phyloP scores from a whole-genome alignment of 2,329 filamentous ascomycete genomes.

The Lecanicillium sp. region DNA sequence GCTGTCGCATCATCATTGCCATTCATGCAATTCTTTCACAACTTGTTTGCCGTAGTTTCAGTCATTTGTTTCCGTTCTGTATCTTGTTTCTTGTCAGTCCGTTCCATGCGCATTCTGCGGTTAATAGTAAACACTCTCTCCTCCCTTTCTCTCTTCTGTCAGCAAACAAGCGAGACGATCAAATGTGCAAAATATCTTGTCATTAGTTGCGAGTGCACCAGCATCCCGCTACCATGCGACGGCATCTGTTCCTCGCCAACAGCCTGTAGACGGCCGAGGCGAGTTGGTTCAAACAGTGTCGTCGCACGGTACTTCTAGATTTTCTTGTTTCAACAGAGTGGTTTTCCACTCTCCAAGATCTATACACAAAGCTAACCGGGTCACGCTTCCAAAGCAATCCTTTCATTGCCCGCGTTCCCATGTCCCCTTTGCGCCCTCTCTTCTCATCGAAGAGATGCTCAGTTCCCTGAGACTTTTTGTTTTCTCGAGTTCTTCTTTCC shows the following conservation, averaged over 20 bases:
- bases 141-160: no score
- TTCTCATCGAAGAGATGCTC: conserved; percentile 30
- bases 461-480: conserved; percentile 24
- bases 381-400: conserved; percentile 21
- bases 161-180: no score
- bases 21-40: no score
- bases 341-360: conserved; percentile 42
- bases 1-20: background rate
- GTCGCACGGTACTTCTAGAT: conserved; percentile 1
- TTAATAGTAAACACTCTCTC: no score
- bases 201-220: background rate
- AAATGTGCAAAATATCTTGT: conserved; percentile 3
- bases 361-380: conserved; percentile 30
- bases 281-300: background rate
- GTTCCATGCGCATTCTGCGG: no score
- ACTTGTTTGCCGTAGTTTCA: background rate
- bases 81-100: no score
- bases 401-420: conserved; percentile 12
- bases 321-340: conserved; percentile 20
- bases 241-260: background rate
- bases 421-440: conserved; percentile 26
- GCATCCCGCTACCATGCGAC: background rate
- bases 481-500: background rate
- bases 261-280: background rate
- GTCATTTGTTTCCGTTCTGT: no score